Percentiles rank a stretch among this genome's conserved stretches.
Evolutionary conservation across 176 grass and related monocot species (phyloP).

Genomic region (Cenchrus americanus): DNA sequence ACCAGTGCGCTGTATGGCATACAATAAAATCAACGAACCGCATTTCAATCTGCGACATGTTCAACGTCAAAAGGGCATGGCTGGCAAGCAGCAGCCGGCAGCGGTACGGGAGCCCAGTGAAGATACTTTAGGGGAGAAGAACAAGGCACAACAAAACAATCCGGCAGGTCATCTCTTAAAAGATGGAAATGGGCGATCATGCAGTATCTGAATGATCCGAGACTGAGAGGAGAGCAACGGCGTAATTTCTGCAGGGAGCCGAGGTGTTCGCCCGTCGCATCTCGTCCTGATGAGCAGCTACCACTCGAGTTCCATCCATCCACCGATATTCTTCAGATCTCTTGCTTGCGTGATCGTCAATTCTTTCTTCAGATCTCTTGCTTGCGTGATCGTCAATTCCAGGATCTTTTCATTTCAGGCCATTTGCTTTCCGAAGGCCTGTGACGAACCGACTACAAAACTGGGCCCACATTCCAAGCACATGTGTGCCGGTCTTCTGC

Average conservation of each 20-base stretch:
- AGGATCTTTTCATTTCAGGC: not conserved
- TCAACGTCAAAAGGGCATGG: not conserved
- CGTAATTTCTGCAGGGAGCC: conserved; percentile 15
- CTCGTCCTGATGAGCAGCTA: conserved; percentile 30
- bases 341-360: not conserved
- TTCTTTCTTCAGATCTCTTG: not conserved
- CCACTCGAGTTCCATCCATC: too few species aligned
- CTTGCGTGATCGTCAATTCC: not conserved
- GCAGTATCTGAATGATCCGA: not conserved
- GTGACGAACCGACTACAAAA: not conserved
- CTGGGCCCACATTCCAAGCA: not conserved
- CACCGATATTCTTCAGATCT: not conserved
- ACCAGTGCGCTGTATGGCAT: not conserved
- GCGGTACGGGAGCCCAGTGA: not conserved
- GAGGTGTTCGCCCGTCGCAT: conserved; percentile 32
- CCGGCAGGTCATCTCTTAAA: conserved; percentile 20
- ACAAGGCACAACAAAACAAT: conserved; percentile 20
- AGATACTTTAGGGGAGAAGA: not conserved
- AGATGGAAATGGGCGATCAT: not conserved
- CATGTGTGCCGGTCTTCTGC: not conserved
- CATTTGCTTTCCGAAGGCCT: conserved; percentile 14
- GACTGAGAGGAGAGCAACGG: conserved; percentile 23
- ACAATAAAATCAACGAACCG: not conserved
- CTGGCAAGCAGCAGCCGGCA: not conserved
- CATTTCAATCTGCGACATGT: not conserved